Base-by-base conservation (phyloP, 176 grass and related monocot genomes). In the Triticum turgidum region DNA sequence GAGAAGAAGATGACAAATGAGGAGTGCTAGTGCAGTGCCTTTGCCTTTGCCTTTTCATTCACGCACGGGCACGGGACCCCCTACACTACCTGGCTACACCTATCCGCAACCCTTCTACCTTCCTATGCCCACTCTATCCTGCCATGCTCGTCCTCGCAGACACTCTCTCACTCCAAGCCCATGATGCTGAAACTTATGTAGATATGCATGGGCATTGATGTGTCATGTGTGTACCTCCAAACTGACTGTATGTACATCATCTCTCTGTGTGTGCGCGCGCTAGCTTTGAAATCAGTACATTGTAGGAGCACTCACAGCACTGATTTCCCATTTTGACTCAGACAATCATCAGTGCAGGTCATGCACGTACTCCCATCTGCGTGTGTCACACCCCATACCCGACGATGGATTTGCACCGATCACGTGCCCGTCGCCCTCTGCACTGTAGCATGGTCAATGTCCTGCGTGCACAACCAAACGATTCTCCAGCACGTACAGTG, bases 161-260 rank as follows among this genome's bases (percentile, higher is more conserved):
- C 44, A 30, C 41, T 74, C 65, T 12, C 64, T 5, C 42, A 52
- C 51, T 33, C 39, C 42, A 77, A 67, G 17, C 73, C 67, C 20
- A 38, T 70, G 7, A 54, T 68, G 69, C 73, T 73, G 67, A 87
- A 87, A 81, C 61, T 35, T 42, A 73, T 72, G 85, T 51, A 76
- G 73, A 52, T 76, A 33, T 49, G 25, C 45, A 76, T 33, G 35
- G 37, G 18, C 87, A 79, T 79, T 80, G 52, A 89, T 79, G 75
- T 65, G 58, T 80, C 38, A 89, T 79, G 75, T 65, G 58, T 33
- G 59, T 65, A 9, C 76, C 66, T 73, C 82, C 76, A 84, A 84
- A 12, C 59, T 10, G 0, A 18, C 7, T 52, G 14, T 32, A 56
- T 0, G 5, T 69, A 5, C 9, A 25, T 25, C 51, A 34, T 24